phyloP scores from a whole-genome alignment of 345 rosid species.

The Populus simonii region DNA sequence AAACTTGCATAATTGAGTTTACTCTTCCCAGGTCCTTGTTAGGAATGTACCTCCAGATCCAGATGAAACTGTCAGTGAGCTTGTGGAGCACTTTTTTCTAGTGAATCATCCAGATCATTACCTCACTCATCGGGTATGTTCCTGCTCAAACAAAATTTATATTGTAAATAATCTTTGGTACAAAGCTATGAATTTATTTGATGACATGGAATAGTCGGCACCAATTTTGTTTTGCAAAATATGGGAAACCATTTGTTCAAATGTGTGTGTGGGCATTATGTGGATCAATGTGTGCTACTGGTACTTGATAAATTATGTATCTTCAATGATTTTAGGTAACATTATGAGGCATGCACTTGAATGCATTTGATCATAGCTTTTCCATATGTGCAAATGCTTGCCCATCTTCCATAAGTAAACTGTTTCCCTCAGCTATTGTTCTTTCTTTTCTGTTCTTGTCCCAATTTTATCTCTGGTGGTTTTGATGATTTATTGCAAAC shows the following conservation, averaged over 20 bases:
- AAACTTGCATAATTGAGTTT: constrained; percentile 5
- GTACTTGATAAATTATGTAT: neutral
- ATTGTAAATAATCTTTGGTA: neutral
- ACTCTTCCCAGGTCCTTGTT: constrained; percentile 59
- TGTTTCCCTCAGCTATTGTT: neutral
- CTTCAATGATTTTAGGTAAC: neutral
- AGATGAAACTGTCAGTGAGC: constrained; percentile 76
- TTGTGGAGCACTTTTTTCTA: constrained; percentile 81
- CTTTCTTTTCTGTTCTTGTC: neutral
- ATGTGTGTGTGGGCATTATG: neutral
- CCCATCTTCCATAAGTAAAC: neutral
- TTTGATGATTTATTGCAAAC: neutral
- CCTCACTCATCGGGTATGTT: constrained; percentile 61
- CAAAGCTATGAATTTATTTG: neutral
- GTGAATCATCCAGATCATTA: constrained; percentile 83
- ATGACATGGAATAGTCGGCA: neutral
- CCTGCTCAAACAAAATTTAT: neutral
- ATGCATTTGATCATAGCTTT: neutral
- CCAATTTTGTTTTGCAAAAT: neutral
- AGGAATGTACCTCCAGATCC: constrained; percentile 77
- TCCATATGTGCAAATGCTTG: neutral
- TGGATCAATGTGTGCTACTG: neutral
- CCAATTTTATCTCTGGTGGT: neutral
- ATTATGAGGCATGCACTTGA: neutral
- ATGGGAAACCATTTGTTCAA: neutral